A percentile compares a stretch with the other conserved stretches of the same genome.
Evolutionary conservation across 2,329 filamentous ascomycete species (phyloP).

Genomic region (Apiospora phragmitis): DNA sequence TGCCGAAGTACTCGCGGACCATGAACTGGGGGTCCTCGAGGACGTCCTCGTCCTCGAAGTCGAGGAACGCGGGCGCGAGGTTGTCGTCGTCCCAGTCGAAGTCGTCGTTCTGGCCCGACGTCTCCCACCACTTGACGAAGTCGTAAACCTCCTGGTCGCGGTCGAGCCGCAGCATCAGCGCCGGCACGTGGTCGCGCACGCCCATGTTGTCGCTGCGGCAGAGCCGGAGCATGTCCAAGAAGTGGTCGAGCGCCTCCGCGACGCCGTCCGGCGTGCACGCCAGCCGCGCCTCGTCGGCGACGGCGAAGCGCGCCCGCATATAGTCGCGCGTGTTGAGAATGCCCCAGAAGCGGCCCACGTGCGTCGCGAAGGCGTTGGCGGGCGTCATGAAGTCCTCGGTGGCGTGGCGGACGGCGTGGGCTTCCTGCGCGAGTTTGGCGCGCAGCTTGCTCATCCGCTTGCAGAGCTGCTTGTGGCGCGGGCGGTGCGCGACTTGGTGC

Average conservation of each 20-base stretch:
- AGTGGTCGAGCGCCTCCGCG: slow-evolving; percentile 37
- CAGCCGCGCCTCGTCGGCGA: slow-evolving; percentile 34
- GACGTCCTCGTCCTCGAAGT: slow-evolving; percentile 22
- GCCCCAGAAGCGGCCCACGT: slow-evolving; percentile 44
- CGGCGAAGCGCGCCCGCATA: slow-evolving; percentile 38
- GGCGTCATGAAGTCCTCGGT: slow-evolving; percentile 27
- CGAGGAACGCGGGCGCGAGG: slow-evolving; percentile 27
- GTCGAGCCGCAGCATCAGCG: slow-evolving; percentile 44
- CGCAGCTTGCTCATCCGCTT: slow-evolving; percentile 34
- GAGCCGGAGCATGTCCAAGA: slow-evolving; percentile 45
- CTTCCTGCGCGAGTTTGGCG: slow-evolving; percentile 32
- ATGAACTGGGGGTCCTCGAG: slow-evolving; percentile 19
- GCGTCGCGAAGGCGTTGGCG: slow-evolving; percentile 37
- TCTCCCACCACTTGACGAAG: slow-evolving; percentile 38
- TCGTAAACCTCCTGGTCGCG: slow-evolving; percentile 53
- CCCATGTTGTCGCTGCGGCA: slow-evolving; percentile 46
- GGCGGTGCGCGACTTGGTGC: slow-evolving; percentile 41
- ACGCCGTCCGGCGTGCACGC: slow-evolving; percentile 37
- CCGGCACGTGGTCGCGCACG: slow-evolving; percentile 40
- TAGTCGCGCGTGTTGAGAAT: slow-evolving; percentile 42
- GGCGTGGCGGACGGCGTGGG: slow-evolving; percentile 36
- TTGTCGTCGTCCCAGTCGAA: slow-evolving; percentile 38
- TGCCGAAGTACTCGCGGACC: neutral
- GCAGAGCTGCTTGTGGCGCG: slow-evolving; percentile 43
- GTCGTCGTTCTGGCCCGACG: slow-evolving; percentile 15